Evolutionary conservation across 2,329 filamentous ascomycete species (phyloP), one percentile per base, ranked within the genome.

Genomic region (Xylariaceae sp.): DNA sequence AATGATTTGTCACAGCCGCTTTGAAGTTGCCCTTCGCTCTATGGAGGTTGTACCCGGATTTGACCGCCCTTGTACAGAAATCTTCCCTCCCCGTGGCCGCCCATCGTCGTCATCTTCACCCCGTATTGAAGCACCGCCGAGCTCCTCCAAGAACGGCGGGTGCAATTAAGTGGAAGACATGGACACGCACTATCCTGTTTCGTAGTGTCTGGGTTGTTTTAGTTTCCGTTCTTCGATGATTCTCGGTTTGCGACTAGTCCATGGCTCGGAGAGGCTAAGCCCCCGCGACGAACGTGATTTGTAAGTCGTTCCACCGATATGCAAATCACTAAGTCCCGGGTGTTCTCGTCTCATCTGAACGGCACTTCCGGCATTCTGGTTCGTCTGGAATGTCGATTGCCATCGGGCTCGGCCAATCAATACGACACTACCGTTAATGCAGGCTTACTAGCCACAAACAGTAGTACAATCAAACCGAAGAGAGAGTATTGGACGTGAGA

Each of bases 221-320:
- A 63, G 57, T 66, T 68, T 67, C 66, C 60, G 67, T 68, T 68
- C 64, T 67, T 63, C 64, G 66, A 68, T 62, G 67, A 63, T 59
- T 64, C 61, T 62, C 59, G 62, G 61, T 62, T 62, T 56, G 63
- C 59, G 65, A 64, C 62, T 67, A 58, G 62, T 62, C 56, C 63
- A 59, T 68, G 63, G 65, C 67, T 69, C 65, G 62, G 62, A 62
- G 61, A 61, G 49, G 49, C 53, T 22, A 35, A 45, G 51, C 32
- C 39, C 45, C 57, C 52, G 52, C 40, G 48, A 53, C 56, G 56
- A 53, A 51, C 49, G 50, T 56, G 47, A 53, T 56, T 53, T 49
- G 58, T 48, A 55, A 53, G 52, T 45, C 45, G 52, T 42, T 42
- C 38, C 19, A 48, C 33, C 35, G 43, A 35, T 53, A 41, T 53